Base-by-base conservation (phyloP, 1,284 basidiomycete genomes). In the Gomphus bonarii region DNA sequence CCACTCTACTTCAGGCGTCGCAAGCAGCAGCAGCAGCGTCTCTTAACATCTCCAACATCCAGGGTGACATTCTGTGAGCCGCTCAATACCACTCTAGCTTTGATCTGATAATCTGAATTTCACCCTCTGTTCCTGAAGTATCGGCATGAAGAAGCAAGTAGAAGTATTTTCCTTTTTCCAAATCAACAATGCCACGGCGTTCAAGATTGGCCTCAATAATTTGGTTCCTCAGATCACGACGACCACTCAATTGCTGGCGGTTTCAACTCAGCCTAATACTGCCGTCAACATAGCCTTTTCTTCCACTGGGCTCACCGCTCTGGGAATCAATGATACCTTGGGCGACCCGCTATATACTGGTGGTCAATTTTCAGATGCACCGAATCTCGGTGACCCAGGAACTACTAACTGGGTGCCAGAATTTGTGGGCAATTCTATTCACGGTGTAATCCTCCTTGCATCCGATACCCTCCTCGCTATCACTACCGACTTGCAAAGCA, bases 361-460 rank as follows among this genome's bases (percentile, higher is more conserved):
- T 16, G 38, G 38, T 61, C 61, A n/a, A 50, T 63, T 28, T 28
- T 51, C 22, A 55, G 43, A 16, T 36, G 61, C 25, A 59, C 48
- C 8, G 42, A 60, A 53, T 56, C 49, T 42, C 50, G 65, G 64
- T 6, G 69, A 69, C 42, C 54, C 56, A 25, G 61, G 60, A 10
- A n/a, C 50, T 11, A 35, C 50, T 12, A 49, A 57, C 22, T 72
- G 73, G 73, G 62, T 69, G 22, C 55, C 64, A 10, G 69, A 61
- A 0, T 73, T 73, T 63, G 67, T 66, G 59, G 56, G 35, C 20
- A 65, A 63, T 0, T 35, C 31, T 14, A 64, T 74, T 48, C 66
- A 75, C 53, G 72, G 72, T 16, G 64, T 72, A 12, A 60, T 73
- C 50, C 61, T 73, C n/a, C 62, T 73, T 35, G 68, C 70, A 6